Evolutionary conservation across 257 asterid genomes (phyloP).

Genomic region (Solanum etuberosum): DNA sequence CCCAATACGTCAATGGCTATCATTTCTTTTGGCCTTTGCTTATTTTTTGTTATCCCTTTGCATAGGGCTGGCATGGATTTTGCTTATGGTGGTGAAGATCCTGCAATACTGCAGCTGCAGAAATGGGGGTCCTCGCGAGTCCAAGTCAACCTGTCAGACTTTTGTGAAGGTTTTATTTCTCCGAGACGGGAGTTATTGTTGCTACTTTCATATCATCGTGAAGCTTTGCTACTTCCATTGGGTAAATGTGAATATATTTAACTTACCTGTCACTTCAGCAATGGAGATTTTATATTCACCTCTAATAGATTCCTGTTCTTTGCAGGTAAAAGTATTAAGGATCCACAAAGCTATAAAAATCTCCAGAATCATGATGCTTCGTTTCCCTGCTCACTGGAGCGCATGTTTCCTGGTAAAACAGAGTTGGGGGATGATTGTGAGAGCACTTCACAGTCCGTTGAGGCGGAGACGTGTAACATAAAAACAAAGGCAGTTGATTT

Average conservation of each 20-base stretch:
- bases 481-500: conserved; percentile 13
- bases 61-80: conserved; percentile 11
- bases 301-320: neutral
- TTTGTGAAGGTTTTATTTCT: conserved; percentile 77
- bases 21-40: neutral
- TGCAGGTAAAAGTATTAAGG: conserved; percentile 20
- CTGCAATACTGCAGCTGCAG: conserved; percentile 63
- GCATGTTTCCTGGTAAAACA: conserved; percentile 15
- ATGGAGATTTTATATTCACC: neutral
- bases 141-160: conserved; percentile 53
- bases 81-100: conserved; percentile 34
- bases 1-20: neutral
- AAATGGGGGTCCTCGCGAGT: conserved; percentile 69
- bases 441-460: conserved; percentile 23
- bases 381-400: conserved; percentile 8
- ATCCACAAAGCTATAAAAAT: conserved; percentile 18
- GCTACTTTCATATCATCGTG: conserved; percentile 49
- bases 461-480: conserved; percentile 18
- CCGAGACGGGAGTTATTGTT: conserved; percentile 63
- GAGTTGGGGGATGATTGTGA: conserved; percentile 22
- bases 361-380: neutral
- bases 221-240: conserved; percentile 68
- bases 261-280: neutral
- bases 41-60: neutral
- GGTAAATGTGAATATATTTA: conserved; percentile 42